Base-by-base conservation (phyloP, 257 asterid species). In the Fraxinus pennsylvanica region DNA sequence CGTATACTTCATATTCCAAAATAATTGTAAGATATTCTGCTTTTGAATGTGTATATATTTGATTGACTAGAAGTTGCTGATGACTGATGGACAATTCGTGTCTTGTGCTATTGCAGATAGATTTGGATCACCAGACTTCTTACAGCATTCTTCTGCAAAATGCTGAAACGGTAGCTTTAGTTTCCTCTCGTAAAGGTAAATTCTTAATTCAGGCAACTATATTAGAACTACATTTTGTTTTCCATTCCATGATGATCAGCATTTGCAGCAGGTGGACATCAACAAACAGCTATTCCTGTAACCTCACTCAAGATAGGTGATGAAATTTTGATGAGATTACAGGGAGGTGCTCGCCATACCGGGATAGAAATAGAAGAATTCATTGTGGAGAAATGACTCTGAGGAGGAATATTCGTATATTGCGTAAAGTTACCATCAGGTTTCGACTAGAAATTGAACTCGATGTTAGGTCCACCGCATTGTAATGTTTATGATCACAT, bases 281-380 rank as follows among this genome's bases (percentile, higher is more conserved):
- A 77, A 74, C 80, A 22, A n/a, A 82, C 80, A 52, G 84, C 94
- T 45, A 87, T 89, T 72, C 94, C 95, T 0, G 94, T 92, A 76
- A 92, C 91, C 73, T 87, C 94, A 14, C 94, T 94, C 74, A 86
- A 90, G 83, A 74, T 84, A 78, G 96, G 97, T 6, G 92, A 92
- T n/a, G 92, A 88, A 65, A 74, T 94, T 70, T 75, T 90, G 88
- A 70, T 92, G 73, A 85, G 95, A 75, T 75, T 87, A 17, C 97
- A 91, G 25, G 97, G 97, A 57, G 97, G 93, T 1, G 97, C 96
- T 74, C 90, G 97, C 17, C 98, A 94, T 81, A 89, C 98, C 13
- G 98, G 96, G 75, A 90, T 94, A 61, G 89, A 92, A 75, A 89
- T 92, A 67, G 77, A 92, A 76, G 98, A 94, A 85, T 94, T 94